A percentile compares a stretch with the other conserved stretches of the same genome.
Conservation (phyloP, 148 eudicot species). For the Rhododendron henanense region DNA sequence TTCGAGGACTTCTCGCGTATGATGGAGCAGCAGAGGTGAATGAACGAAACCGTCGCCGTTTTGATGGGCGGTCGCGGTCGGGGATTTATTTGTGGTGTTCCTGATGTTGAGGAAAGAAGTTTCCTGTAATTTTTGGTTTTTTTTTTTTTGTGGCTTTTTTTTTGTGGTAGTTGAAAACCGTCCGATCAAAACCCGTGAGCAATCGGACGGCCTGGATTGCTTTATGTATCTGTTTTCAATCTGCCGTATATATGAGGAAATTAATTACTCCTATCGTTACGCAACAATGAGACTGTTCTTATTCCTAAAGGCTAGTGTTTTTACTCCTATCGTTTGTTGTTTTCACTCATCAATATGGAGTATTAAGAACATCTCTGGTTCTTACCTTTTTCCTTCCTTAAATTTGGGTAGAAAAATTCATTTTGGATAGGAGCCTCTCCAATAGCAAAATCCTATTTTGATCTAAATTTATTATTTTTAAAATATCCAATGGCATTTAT, state of each 20-base stretch:
- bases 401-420: no score
- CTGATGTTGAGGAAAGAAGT: neutral
- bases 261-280: neutral
- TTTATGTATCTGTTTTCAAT: neutral
- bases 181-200: neutral
- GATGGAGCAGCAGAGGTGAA: conserved; percentile 59
- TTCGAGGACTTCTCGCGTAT: conserved; percentile 70
- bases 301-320: no score
- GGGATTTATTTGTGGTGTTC: neutral
- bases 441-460: no score
- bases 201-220: conserved; percentile 1
- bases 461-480: no score
- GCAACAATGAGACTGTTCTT: no score
- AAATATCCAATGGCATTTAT: no score
- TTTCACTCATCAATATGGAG: no score
- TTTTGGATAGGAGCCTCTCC: no score
- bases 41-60: neutral
- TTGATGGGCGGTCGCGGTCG: neutral
- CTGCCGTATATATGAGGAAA: neutral
- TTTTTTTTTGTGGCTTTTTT: no score
- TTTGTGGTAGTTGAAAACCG: neutral
- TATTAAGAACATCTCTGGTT: no score
- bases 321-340: no score
- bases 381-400: no score
- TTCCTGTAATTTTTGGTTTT: neutral